phyloP scores from a whole-genome alignment of 495 filamentous ascomycete species.

The Penicillium roqueforti region DNA sequence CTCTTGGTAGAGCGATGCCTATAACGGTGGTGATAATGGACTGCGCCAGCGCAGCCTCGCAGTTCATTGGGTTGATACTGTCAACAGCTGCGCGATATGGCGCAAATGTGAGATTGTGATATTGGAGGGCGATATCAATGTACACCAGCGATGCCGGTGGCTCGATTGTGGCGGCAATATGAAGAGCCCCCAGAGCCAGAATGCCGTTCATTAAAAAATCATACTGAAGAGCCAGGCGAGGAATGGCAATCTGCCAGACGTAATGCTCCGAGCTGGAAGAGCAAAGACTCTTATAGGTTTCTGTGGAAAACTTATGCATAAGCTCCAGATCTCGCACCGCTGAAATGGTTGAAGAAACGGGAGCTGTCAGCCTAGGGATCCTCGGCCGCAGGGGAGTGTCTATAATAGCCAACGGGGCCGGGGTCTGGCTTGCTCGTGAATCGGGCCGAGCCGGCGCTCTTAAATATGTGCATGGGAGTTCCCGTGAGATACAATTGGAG shows the following conservation, averaged over 20 bases:
- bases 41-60: slow-evolving; percentile 50
- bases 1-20: slow-evolving; percentile 44
- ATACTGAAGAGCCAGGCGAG: slow-evolving; percentile 44
- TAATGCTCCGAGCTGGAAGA: slow-evolving; percentile 25
- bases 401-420: slow-evolving; percentile 2
- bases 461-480: slow-evolving; percentile 38
- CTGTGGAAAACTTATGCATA: slow-evolving; percentile 43
- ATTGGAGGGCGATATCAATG: slow-evolving; percentile 45
- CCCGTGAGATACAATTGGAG: slow-evolving; percentile 40
- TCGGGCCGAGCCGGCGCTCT: slow-evolving; percentile 24
- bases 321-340: slow-evolving; percentile 35
- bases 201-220: slow-evolving; percentile 55
- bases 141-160: slow-evolving; percentile 39
- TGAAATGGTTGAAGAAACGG: slow-evolving; percentile 19
- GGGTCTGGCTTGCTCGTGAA: slow-evolving; percentile 4
- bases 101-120: slow-evolving; percentile 47
- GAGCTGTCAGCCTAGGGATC: slow-evolving; percentile 19
- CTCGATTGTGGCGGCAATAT: slow-evolving; percentile 43
- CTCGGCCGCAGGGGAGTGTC: slow-evolving; percentile 13
- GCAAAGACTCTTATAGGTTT: slow-evolving; percentile 36
- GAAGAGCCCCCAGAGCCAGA: slow-evolving; percentile 50
- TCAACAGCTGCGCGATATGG: slow-evolving; percentile 44
- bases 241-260: slow-evolving; percentile 41
- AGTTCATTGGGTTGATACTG: slow-evolving; percentile 44
- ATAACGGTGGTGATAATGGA: slow-evolving; percentile 48